Conservation (phyloP, 2,329 filamentous ascomycete species). For the Aspergillus jensenii region DNA sequence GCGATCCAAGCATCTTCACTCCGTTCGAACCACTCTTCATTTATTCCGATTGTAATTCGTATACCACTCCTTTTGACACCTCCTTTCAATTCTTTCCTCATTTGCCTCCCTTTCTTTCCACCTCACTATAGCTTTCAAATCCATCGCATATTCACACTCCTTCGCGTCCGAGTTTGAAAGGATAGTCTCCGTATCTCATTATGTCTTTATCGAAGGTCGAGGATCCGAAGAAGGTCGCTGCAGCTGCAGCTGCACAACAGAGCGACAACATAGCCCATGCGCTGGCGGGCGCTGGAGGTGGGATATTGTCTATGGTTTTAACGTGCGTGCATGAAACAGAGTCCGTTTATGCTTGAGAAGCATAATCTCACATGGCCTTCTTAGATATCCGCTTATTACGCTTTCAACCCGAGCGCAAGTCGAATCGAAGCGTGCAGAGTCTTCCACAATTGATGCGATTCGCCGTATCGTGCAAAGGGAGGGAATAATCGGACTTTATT, state of each 20-base stretch:
- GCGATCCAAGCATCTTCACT: slow-evolving; percentile 31
- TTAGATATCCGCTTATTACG: slow-evolving; percentile 91
- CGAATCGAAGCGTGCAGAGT: slow-evolving; percentile 89
- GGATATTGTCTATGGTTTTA: slow-evolving; percentile 90
- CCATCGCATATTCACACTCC: neutral
- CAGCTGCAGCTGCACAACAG: slow-evolving; percentile 70
- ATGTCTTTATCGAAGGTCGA: slow-evolving; percentile 44
- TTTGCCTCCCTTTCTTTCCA: slow-evolving; percentile 1
- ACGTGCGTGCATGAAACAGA: slow-evolving; percentile 59
- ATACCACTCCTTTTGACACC: slow-evolving; percentile 3
- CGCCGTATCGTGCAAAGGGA: slow-evolving; percentile 87
- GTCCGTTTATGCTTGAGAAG: neutral
- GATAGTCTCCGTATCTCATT: neutral
- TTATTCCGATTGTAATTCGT: slow-evolving; percentile 8
- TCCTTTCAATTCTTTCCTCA: slow-evolving; percentile 6
- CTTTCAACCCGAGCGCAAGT: slow-evolving; percentile 97
- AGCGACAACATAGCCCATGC: slow-evolving; percentile 98
- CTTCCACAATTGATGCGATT: slow-evolving; percentile 78
- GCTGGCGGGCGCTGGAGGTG: slow-evolving; percentile 87
- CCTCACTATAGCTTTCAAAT: neutral
- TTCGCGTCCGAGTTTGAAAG: neutral
- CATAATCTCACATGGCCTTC: neutral
- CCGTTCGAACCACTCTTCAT: slow-evolving; percentile 1
- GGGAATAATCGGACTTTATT: slow-evolving; percentile 83
- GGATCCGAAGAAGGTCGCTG: slow-evolving; percentile 35